Evolutionary conservation across 495 filamentous ascomycete genomes (phyloP).

Genomic region (Thermothielavioides terrestris): DNA sequence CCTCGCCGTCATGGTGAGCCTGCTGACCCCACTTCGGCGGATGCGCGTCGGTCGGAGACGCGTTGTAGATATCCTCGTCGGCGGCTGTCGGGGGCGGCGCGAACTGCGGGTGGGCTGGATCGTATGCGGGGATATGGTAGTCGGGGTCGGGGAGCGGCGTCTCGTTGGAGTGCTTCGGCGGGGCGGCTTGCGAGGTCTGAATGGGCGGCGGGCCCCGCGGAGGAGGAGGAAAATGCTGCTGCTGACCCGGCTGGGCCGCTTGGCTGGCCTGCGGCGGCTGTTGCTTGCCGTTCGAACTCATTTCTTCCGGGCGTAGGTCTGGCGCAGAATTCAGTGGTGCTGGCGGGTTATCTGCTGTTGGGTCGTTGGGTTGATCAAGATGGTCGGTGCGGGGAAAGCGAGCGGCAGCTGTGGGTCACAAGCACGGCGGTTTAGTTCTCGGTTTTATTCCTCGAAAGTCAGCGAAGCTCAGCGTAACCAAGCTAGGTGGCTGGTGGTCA

Average conservation of each 20-base stretch:
- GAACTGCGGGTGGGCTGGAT: constrained; percentile 21
- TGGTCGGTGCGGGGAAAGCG: too few species aligned
- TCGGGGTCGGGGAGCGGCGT: constrained; percentile 24
- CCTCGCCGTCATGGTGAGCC: constrained; percentile 6
- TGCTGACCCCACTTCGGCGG: constrained; percentile 11
- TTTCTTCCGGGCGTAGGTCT: too few species aligned
- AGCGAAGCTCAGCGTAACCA: too few species aligned
- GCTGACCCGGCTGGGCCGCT: constrained; percentile 4
- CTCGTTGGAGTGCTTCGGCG: constrained; percentile 20
- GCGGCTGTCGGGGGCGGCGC: constrained; percentile 8
- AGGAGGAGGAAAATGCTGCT: constrained; percentile 17
- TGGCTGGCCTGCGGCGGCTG: constrained; percentile 8
- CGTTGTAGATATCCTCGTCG: constrained; percentile 21
- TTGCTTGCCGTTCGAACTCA: constrained; percentile 14
- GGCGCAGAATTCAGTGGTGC: too few species aligned
- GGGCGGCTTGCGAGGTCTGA: not conserved
- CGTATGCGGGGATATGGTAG: constrained; percentile 21
- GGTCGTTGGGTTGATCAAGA: too few species aligned
- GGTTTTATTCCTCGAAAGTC: too few species aligned
- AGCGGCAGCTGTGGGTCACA: too few species aligned
- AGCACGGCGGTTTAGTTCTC: too few species aligned
- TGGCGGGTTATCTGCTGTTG: too few species aligned
- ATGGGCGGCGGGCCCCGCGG: constrained; percentile 17
- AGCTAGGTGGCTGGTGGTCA: too few species aligned
- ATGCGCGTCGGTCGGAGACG: constrained; percentile 18